Evolutionary conservation across 2,329 filamentous ascomycete species (phyloP).

Genomic region (Exophiala viscosa): DNA sequence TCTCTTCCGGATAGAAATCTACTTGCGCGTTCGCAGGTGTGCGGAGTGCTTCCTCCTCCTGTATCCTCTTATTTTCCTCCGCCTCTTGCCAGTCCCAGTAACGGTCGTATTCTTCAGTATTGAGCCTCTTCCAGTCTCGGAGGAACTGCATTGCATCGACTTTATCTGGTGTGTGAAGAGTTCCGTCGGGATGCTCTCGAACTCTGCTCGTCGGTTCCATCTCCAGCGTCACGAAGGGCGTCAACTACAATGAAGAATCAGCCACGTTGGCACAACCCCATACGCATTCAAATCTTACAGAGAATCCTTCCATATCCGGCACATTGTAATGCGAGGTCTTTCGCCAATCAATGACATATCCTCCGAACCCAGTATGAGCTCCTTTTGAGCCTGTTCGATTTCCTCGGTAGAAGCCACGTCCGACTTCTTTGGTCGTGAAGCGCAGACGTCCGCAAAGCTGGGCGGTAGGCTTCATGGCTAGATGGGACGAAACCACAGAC

Average conservation of each 20-base stretch:
- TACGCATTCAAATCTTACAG: slow-evolving; percentile 51
- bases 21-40: too few relatives aligned
- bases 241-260: slow-evolving; percentile 34
- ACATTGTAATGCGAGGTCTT: slow-evolving; percentile 91
- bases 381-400: slow-evolving; percentile 86
- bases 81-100: neutral
- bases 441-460: slow-evolving; percentile 24
- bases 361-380: slow-evolving; percentile 74
- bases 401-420: slow-evolving; percentile 96
- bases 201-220: slow-evolving; percentile 34
- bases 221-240: slow-evolving; percentile 44
- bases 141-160: slow-evolving; percentile 18
- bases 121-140: slow-evolving; percentile 17
- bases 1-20: too few relatives aligned
- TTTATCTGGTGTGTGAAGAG: slow-evolving; percentile 7
- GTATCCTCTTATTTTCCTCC: neutral
- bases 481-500: too few relatives aligned
- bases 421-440: slow-evolving; percentile 89
- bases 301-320: slow-evolving; percentile 67
- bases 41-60: too few relatives aligned
- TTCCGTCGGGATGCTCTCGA: slow-evolving; percentile 7
- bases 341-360: slow-evolving; percentile 75
- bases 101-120: slow-evolving; percentile 16
- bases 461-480: slow-evolving; percentile 11
- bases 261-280: slow-evolving; percentile 2